Conservation (phyloP, 495 filamentous ascomycete genomes). For the Aspergillus saccharolyticus region DNA sequence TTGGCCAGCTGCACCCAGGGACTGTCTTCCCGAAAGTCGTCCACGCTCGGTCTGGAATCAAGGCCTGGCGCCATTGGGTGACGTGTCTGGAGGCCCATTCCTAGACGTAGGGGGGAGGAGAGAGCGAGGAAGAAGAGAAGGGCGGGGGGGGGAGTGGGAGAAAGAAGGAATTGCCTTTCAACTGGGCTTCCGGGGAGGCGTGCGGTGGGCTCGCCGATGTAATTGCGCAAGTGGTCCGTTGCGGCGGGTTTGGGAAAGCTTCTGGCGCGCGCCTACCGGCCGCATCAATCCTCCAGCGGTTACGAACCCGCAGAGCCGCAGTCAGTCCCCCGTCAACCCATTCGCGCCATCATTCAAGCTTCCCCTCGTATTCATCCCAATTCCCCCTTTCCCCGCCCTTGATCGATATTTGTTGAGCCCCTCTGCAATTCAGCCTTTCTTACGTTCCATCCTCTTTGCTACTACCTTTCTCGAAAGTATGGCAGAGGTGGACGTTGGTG, state of each 20-base stretch:
- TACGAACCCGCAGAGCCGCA: constrained; percentile 32
- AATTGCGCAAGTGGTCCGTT: constrained; percentile 29
- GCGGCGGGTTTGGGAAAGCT: constrained; percentile 19
- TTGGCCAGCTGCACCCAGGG: constrained; percentile 78
- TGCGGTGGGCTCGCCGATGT: constrained; percentile 21
- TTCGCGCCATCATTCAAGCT: not conserved
- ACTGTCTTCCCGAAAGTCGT: constrained; percentile 71
- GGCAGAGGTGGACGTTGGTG: constrained; percentile 47
- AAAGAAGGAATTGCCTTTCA: constrained; percentile 18
- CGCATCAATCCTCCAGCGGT: constrained; percentile 13
- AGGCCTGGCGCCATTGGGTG: constrained; percentile 43
- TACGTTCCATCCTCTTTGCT: not conserved
- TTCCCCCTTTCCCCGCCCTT: not conserved
- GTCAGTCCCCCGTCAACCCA: constrained; percentile 4
- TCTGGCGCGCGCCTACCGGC: constrained; percentile 22
- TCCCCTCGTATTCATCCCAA: not conserved
- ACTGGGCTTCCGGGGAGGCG: constrained; percentile 14
- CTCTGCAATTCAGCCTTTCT: too few relatives aligned
- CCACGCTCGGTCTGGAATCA: constrained; percentile 53
- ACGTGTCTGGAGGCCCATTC: constrained; percentile 34
- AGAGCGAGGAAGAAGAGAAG: not conserved
- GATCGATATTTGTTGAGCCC: too few relatives aligned
- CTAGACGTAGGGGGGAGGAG: constrained; percentile 17
- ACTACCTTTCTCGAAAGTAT: constrained; percentile 27
- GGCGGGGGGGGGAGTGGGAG: too few relatives aligned